These are phyloP conservation scores for Termitomyces sp. DNA, from an alignment of 768 basidiomycete genomes.

Conservation along the genomic window DNA sequence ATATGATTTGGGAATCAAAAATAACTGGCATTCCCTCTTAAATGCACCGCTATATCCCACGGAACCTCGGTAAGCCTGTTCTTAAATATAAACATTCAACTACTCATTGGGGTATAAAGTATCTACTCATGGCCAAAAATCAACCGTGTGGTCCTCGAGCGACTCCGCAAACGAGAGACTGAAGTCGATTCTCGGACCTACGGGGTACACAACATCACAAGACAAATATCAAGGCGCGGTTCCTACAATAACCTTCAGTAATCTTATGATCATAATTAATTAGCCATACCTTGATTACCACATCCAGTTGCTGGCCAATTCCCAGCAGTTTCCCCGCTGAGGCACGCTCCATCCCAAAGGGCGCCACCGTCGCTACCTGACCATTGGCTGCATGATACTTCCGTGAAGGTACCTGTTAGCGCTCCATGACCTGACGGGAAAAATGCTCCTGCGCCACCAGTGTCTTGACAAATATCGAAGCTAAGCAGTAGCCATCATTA, in stretches of 20 bases:
- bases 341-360: slow-evolving; percentile 45
- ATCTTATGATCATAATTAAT: neutral
- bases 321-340: slow-evolving; percentile 39
- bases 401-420: slow-evolving; percentile 43
- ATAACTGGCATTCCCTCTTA: slow-evolving; percentile 23
- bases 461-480: slow-evolving; percentile 59
- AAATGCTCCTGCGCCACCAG: slow-evolving; percentile 44
- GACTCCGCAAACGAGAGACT: slow-evolving; percentile 20
- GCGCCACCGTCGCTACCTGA: slow-evolving; percentile 42
- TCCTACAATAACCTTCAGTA: slow-evolving; percentile 6
- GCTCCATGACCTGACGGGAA: slow-evolving; percentile 55
- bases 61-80: neutral
- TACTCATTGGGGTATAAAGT: slow-evolving; percentile 10
- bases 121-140: slow-evolving; percentile 32
- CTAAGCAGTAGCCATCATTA: slow-evolving; percentile 20
- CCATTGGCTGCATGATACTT: slow-evolving; percentile 56
- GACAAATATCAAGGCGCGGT: slow-evolving; percentile 14
- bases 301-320: slow-evolving; percentile 49
- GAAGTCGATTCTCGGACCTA: neutral
- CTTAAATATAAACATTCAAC: neutral
- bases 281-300: slow-evolving; percentile 43
- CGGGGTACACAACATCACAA: neutral
- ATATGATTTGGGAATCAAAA: slow-evolving; percentile 29
- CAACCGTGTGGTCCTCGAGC: slow-evolving; percentile 25
- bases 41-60: neutral